Evolutionary conservation across 176 grass and related monocot genomes (phyloP).

Genomic region (Oryza longistaminata): DNA sequence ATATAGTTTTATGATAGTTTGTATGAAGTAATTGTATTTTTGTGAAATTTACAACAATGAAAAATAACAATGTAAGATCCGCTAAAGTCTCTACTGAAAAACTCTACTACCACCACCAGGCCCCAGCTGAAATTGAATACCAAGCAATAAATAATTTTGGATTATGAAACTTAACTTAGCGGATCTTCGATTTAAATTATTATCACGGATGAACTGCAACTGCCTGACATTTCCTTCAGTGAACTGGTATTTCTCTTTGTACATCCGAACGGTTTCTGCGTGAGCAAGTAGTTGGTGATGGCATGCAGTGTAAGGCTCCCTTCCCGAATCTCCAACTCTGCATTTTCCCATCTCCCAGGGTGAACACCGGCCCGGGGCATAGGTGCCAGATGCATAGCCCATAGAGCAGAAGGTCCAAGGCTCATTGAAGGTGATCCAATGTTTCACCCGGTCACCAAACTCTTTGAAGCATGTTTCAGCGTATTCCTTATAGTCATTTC

Average conservation of each 20-base stretch:
- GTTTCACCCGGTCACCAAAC: constrained; percentile 44
- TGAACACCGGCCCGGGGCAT: constrained; percentile 55
- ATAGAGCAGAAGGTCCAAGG: constrained; percentile 15
- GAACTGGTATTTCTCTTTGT: constrained; percentile 19
- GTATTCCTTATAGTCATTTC: constrained; percentile 44
- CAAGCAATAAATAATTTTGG: no score
- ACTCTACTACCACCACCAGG: background rate
- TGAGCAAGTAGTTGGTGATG: constrained; percentile 30
- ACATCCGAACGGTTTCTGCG: constrained; percentile 39
- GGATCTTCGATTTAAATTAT: background rate
- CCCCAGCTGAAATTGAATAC: no score
- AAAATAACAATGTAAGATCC: no score
- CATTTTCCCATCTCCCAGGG: constrained; percentile 47
- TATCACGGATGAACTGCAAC: background rate
- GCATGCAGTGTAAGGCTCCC: no score
- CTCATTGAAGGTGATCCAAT: constrained; percentile 16
- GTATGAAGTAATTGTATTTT: no score
- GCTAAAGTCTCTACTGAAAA: background rate
- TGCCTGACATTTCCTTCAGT: background rate
- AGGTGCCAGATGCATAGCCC: constrained; percentile 26
- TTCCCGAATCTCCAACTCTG: constrained; percentile 23
- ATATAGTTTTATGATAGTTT: no score
- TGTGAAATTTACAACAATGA: no score
- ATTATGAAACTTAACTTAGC: background rate
- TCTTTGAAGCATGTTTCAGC: background rate